Evolutionary conservation across 306 rosid genomes (phyloP).

Genomic region (Cucurbita argyrosperma): DNA sequence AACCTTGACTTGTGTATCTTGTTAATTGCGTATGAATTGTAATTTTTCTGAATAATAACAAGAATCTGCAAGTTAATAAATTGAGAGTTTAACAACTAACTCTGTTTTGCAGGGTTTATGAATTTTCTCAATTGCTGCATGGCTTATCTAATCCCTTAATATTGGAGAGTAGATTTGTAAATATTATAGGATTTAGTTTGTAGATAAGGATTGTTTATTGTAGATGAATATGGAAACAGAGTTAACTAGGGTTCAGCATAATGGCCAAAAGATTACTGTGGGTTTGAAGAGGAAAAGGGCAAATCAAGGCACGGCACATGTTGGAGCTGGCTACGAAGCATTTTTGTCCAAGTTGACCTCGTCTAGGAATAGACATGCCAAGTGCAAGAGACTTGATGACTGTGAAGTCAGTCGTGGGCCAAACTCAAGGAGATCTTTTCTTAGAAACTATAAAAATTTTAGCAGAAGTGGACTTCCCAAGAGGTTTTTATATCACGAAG

Average conservation of each 20-base stretch:
- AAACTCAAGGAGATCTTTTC: conserved; percentile 2
- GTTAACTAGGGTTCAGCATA: conserved; percentile 6
- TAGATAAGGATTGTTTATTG: conserved; percentile 6
- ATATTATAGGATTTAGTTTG: conserved; percentile 11
- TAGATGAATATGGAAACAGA: conserved; percentile 13
- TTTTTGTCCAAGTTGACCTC: conserved; percentile 6
- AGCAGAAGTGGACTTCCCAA: conserved; percentile 17
- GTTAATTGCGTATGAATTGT: neutral
- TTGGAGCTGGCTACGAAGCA: conserved; percentile 1
- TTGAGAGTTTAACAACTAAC: neutral
- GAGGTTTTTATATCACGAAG: conserved; percentile 9
- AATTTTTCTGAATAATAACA: neutral
- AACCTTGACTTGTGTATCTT: neutral
- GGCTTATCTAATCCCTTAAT: conserved; percentile 8
- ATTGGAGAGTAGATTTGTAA: neutral
- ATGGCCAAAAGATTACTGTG: conserved; percentile 6
- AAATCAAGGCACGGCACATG: neutral
- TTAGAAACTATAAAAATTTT: conserved; percentile 13
- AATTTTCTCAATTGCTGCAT: conserved; percentile 6
- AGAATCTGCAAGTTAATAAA: neutral
- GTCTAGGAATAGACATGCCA: conserved; percentile 4
- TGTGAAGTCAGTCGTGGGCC: neutral
- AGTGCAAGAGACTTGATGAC: conserved; percentile 1
- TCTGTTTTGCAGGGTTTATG: conserved; percentile 16
- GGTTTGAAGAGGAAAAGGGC: conserved; percentile 14